These are phyloP conservation scores for Bromus sterilis DNA, from an alignment of 176 grass and related monocot genomes.

Conservation along the genomic window DNA sequence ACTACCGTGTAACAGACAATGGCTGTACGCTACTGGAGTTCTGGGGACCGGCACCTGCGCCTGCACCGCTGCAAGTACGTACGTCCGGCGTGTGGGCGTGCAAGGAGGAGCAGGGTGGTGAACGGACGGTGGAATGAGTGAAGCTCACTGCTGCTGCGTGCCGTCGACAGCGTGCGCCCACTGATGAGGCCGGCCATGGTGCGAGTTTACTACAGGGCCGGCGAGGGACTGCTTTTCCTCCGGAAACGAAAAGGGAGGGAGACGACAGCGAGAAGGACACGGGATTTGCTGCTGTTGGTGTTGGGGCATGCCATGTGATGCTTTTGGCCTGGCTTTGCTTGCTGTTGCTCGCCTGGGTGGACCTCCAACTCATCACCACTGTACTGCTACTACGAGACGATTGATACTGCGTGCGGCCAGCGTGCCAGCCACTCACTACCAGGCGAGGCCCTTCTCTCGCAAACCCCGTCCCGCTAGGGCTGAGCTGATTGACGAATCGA, in stretches of 20 bases:
- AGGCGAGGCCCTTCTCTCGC: neutral
- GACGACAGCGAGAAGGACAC: slow-evolving; percentile 6
- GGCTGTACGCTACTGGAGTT: neutral
- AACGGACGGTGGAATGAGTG: slow-evolving; percentile 8
- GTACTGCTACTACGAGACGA: neutral
- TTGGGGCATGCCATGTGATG: slow-evolving; percentile 31
- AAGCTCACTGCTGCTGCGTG: neutral
- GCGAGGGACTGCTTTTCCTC: neutral
- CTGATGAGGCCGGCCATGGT: neutral
- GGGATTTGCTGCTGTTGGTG: slow-evolving; percentile 18
- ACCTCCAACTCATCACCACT: slow-evolving; percentile 37
- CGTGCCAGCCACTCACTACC: slow-evolving; percentile 36
- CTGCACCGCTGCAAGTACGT: neutral
- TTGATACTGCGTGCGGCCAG: slow-evolving; percentile 1
- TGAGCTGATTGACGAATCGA: slow-evolving; percentile 15
- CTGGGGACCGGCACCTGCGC: neutral
- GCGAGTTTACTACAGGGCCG: neutral
- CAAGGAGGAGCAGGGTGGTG: neutral
- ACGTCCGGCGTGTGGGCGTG: slow-evolving; percentile 6
- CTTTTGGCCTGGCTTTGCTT: neutral
- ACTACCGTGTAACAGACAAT: neutral
- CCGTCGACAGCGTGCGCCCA: slow-evolving; percentile 11
- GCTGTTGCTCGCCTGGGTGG: neutral
- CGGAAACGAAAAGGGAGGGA: neutral
- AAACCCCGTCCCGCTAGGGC: neutral